Conservation (phyloP, 148 eudicot species). For the Limonium bicolor region DNA sequence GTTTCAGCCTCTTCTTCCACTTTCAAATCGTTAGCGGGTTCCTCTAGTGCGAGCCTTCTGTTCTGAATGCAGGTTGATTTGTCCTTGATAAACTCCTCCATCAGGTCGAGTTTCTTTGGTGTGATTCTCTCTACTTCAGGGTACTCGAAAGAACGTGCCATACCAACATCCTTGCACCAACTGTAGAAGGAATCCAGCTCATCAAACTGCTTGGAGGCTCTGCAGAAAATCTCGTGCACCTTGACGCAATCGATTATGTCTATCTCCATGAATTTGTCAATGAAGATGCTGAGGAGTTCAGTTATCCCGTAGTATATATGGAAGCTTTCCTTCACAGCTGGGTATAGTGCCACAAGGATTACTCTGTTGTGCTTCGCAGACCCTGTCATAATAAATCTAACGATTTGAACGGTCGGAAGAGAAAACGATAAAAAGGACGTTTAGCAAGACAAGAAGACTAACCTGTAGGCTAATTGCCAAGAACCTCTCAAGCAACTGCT, state of each 20-base stretch:
- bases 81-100: constrained; percentile 58
- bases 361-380: constrained; percentile 38
- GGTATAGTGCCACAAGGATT: constrained; percentile 42
- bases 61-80: too few species aligned
- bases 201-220: constrained; percentile 60
- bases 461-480: constrained; percentile 72
- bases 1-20: constrained; percentile 11
- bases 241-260: constrained; percentile 31
- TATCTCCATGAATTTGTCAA: constrained; percentile 52
- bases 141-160: constrained; percentile 49
- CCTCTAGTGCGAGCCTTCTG: too few species aligned
- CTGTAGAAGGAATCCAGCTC: constrained; percentile 51
- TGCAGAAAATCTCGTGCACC: constrained; percentile 33
- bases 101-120: constrained; percentile 40
- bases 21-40: too few species aligned
- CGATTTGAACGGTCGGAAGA: neutral
- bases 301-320: constrained; percentile 43
- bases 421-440: neutral
- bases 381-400: constrained; percentile 20
- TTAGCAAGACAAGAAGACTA: neutral
- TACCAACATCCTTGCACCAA: constrained; percentile 37
- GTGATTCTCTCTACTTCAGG: constrained; percentile 59
- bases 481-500: constrained; percentile 58
- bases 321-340: constrained; percentile 54
- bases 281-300: constrained; percentile 33